Evolutionary conservation across 306 rosid species (phyloP).

Genomic region (Alnus glutinosa): DNA sequence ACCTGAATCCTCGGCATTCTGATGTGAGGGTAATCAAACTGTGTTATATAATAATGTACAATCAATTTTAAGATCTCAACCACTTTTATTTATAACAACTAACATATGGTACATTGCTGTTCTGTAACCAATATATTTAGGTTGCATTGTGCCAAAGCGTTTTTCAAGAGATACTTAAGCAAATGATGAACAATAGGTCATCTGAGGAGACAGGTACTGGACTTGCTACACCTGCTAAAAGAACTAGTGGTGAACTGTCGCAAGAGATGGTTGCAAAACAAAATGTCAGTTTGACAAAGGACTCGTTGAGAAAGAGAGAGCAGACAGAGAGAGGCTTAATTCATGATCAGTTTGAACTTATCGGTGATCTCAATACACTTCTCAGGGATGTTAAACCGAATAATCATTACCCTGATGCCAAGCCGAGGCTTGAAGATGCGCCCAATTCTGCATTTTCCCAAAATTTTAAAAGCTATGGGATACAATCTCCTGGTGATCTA

Average conservation of each 20-base stretch:
- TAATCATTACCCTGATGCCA: conserved; percentile 49
- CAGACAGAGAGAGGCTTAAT: conserved; percentile 56
- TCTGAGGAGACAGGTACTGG: conserved; percentile 42
- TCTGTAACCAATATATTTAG: conserved; percentile 38
- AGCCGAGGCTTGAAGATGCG: conserved; percentile 41
- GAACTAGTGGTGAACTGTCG: conserved; percentile 40
- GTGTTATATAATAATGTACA: not conserved
- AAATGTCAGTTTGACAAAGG: conserved; percentile 53
- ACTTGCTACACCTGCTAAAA: conserved; percentile 33
- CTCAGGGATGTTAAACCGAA: conserved; percentile 69
- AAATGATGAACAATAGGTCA: conserved; percentile 66
- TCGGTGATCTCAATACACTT: conserved; percentile 70
- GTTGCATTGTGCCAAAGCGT: conserved; percentile 88
- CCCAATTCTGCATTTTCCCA: conserved; percentile 53
- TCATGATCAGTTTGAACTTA: conserved; percentile 66
- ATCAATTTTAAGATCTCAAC: conserved; percentile 4
- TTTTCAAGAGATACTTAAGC: conserved; percentile 88
- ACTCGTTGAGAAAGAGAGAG: conserved; percentile 44
- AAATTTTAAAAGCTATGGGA: conserved; percentile 46
- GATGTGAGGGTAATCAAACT: conserved; percentile 79
- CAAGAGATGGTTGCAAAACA: conserved; percentile 59
- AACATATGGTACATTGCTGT: conserved; percentile 22
- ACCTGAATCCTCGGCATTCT: conserved; percentile 87
- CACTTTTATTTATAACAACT: conserved; percentile 30
- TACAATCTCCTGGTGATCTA: conserved; percentile 78